Evolutionary conservation across 257 asterid genomes (phyloP), one percentile per base, ranked within the genome.

Genomic region (Gentiana straminea): DNA sequence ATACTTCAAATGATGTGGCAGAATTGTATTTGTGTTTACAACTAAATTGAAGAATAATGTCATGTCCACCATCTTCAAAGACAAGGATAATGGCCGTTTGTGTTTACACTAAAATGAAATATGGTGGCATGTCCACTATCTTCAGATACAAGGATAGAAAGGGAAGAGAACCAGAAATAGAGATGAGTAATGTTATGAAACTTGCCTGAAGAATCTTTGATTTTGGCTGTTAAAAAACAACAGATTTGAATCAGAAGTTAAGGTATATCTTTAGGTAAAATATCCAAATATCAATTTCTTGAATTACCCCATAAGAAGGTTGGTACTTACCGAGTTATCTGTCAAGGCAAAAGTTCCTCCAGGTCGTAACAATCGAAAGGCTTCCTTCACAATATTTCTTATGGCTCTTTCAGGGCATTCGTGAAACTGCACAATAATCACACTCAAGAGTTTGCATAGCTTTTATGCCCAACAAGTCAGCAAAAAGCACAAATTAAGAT

Each of bases 341-440:
- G 95, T 86, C 48, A 82, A 63, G 61, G 98, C 86, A 50, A 90
- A 63, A 58, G 96, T 90, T 77, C 96, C 98, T 56, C 98, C 96
- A 55, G 92, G 89, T 46, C 94, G 81, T 70, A 90, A 91, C 67
- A 90, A 73, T 59, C 84, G 81, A 57, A 80, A 81, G 52, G 89
- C 80, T 78, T 90, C 98, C 64, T 68, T 76, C 65, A 70, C 84
- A 66, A 86, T 65, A 68, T 86, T 86, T 64, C 52, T 77, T 66
- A 90, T 84, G 49, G 95, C 98, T 80, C 83, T 80, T 77, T 72
- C 84, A 34, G 98, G 98, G 77, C 96, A 90, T 68, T 90, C 98
- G 32, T 90, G 98, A 57, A 86, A 82, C 96, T 90, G 86, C 63
- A 76, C 32, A 13, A 33, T 54, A 4, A 7, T 35, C 7, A 41